Evolutionary conservation across 768 basidiomycete genomes (phyloP).

Genomic region (Tylopilus rubrobrunneus): DNA sequence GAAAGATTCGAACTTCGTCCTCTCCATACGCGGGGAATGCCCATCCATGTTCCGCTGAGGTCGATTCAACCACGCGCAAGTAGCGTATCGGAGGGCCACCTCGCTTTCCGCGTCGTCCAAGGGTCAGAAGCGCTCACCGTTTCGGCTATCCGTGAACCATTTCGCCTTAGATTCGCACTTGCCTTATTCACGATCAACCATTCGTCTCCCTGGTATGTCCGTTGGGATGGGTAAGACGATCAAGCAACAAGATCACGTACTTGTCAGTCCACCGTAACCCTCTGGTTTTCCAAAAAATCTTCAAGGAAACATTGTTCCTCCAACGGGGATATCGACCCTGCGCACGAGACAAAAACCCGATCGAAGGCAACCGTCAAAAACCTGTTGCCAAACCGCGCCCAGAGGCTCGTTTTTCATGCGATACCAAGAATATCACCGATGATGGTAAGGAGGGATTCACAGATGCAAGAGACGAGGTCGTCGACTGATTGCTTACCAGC

Average conservation of each 20-base stretch:
- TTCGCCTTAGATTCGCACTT: slow-evolving; percentile 2
- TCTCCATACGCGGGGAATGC: not conserved
- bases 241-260: slow-evolving; percentile 8
- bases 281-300: not conserved
- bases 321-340: slow-evolving; percentile 4
- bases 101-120: not conserved
- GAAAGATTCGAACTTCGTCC: not conserved
- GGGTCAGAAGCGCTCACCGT: not conserved
- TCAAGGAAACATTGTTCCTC: not conserved
- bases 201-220: not conserved
- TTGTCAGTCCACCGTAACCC: not conserved
- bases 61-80: not conserved
- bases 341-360: not conserved
- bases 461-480: not conserved
- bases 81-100: slow-evolving; percentile 3
- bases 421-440: no score
- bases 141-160: slow-evolving; percentile 1
- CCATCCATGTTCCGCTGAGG: not conserved
- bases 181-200: not conserved
- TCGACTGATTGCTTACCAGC: not conserved
- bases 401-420: not conserved
- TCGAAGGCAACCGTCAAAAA: not conserved
- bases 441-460: not conserved
- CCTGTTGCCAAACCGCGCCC: not conserved
- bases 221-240: not conserved